phyloP scores from a whole-genome alignment of 2,329 filamentous ascomycete species.

The Colletotrichum brevisporum region DNA sequence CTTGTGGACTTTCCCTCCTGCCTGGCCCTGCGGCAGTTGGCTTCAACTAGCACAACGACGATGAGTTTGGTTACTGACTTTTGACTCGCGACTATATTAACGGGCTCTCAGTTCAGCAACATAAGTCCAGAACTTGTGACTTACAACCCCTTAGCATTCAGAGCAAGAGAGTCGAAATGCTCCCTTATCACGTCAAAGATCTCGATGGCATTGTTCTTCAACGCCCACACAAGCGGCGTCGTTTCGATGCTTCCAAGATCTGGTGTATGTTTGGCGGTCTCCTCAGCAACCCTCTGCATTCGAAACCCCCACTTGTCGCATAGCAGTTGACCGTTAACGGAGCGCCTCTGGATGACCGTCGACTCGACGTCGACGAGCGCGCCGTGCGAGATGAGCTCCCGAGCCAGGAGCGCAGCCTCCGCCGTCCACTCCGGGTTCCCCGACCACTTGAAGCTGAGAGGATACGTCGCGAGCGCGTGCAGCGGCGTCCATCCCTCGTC shows the following conservation, averaged over 20 bases:
- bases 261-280: neutral
- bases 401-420: neutral
- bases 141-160: too few species aligned
- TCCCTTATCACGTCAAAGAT: neutral
- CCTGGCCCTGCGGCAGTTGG: too few species aligned
- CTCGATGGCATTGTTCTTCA: neutral
- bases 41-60: too few species aligned
- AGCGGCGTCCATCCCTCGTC: conserved; percentile 47
- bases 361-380: neutral
- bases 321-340: neutral
- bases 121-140: too few species aligned
- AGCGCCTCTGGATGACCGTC: neutral
- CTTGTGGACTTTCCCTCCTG: too few species aligned
- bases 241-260: neutral
- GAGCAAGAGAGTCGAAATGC: neutral
- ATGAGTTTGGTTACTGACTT: too few species aligned
- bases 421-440: neutral
- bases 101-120: too few species aligned
- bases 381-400: neutral
- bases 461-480: conserved; percentile 42
- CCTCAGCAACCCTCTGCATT: neutral
- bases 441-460: neutral
- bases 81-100: too few species aligned
- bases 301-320: neutral
- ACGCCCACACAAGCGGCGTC: neutral